Conservation (phyloP, 1,139 yeast genomes). For the Yamadazyma conglobata region DNA sequence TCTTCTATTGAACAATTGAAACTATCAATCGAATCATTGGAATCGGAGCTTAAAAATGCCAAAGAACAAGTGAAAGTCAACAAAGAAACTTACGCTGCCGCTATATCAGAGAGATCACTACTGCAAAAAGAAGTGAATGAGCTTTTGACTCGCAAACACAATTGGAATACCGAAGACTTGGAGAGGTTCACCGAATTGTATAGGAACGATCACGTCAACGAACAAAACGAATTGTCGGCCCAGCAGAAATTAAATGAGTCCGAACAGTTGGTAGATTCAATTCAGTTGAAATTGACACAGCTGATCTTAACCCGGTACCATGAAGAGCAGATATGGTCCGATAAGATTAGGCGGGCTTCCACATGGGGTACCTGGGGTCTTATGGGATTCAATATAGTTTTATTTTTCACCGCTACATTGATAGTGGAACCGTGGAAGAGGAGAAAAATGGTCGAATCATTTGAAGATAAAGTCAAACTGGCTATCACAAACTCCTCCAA, state of each 20-base stretch:
- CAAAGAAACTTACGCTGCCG: constrained; percentile 56
- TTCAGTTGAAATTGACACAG: constrained; percentile 66
- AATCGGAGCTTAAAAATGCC: constrained; percentile 44
- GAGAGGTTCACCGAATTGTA: constrained; percentile 82
- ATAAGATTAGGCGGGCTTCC: constrained; percentile 86
- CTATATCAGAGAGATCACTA: constrained; percentile 61
- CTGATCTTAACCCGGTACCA: constrained; percentile 86
- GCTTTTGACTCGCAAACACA: constrained; percentile 76
- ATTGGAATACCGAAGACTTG: constrained; percentile 75
- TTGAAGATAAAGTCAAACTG: constrained; percentile 72
- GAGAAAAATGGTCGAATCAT: constrained; percentile 69
- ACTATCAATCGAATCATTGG: constrained; percentile 51
- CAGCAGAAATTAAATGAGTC: constrained; percentile 49
- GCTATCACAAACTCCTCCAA: constrained; percentile 39
- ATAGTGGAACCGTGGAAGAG: constrained; percentile 96
- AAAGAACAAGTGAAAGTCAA: constrained; percentile 48
- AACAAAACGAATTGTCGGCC: constrained; percentile 54
- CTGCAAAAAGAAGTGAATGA: constrained; percentile 90
- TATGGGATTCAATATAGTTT: constrained; percentile 79
- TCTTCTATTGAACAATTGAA: constrained; percentile 74
- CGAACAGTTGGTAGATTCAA: constrained; percentile 66
- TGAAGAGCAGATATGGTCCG: constrained; percentile 98
- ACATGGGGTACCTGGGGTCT: constrained; percentile 96
- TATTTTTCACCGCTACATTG: constrained; percentile 79
- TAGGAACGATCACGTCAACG: constrained; percentile 76